Evolutionary conservation across 768 basidiomycete species (phyloP).

Genomic region (Amanita pseudoporphyria): DNA sequence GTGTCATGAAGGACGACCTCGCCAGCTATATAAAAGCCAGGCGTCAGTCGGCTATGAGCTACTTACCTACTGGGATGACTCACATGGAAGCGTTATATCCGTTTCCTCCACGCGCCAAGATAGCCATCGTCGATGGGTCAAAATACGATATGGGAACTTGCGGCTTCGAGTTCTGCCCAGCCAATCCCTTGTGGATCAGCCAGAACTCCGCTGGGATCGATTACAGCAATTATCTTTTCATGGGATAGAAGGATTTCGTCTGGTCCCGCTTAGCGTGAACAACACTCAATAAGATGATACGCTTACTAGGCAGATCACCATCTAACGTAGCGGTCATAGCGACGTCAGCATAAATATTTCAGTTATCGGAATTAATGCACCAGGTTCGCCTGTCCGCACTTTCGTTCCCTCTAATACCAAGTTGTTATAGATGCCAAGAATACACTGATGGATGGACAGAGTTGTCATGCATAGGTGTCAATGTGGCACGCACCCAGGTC

Average conservation of each 20-base stretch:
- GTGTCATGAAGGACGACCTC: constrained; percentile 91
- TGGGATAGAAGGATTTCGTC: too few relatives aligned
- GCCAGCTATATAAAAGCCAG: too few relatives aligned
- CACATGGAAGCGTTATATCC: constrained; percentile 86
- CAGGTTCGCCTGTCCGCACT: constrained; percentile 94
- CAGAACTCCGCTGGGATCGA: constrained; percentile 94
- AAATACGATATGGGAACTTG: constrained; percentile 80
- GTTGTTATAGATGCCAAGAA: constrained; percentile 89
- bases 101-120: constrained; percentile 85
- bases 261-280: constrained; percentile 18
- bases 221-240: constrained; percentile 93
- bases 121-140: constrained; percentile 81
- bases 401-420: constrained; percentile 93
- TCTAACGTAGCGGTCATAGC: constrained; percentile 43
- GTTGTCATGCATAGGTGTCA: constrained; percentile 80
- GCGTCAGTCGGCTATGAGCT: not conserved
- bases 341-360: not conserved
- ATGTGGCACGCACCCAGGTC: constrained; percentile 83
- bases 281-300: not conserved
- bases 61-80: constrained; percentile 20
- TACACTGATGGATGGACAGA: constrained; percentile 96
- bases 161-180: constrained; percentile 75
- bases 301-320: constrained; percentile 92
- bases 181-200: constrained; percentile 86
- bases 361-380: constrained; percentile 21